A percentile compares a stretch with the other conserved stretches of the same genome.
Conservation (phyloP, 805 yeast genomes). For the Blastobotrys muscicola region DNA sequence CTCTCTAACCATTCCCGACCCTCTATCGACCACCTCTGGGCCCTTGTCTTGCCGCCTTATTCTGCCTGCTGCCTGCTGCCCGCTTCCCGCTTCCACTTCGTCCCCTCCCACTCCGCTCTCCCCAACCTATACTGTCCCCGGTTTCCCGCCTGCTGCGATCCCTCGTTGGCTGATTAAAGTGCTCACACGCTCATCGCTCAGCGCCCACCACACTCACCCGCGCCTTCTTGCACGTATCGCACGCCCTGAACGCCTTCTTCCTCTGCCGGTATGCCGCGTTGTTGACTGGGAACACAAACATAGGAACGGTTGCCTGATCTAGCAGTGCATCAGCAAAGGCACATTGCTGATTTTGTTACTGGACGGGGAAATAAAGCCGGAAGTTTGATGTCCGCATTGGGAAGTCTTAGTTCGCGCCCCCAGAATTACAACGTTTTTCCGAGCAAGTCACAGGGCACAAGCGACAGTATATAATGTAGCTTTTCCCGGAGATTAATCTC, state of each 20-base stretch:
- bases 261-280: slow-evolving; percentile 30
- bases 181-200: background rate
- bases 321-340: too few relatives aligned
- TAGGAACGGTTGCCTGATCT: slow-evolving; percentile 5
- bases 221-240: slow-evolving; percentile 28
- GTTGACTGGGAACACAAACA: slow-evolving; percentile 35
- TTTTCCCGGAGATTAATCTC: too few relatives aligned
- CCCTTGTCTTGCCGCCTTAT: too few relatives aligned
- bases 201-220: slow-evolving; percentile 14
- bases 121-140: too few relatives aligned
- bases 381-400: background rate
- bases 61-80: too few relatives aligned
- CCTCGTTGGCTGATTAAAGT: too few relatives aligned
- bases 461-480: background rate
- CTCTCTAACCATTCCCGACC: too few relatives aligned
- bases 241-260: slow-evolving; percentile 32
- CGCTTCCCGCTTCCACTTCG: too few relatives aligned
- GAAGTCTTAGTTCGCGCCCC: background rate
- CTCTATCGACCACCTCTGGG: too few relatives aligned
- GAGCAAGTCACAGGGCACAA: background rate
- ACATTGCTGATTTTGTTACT: background rate
- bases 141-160: too few relatives aligned
- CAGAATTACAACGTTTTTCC: background rate
- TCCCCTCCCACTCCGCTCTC: too few relatives aligned
- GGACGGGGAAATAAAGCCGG: background rate